Conservation (phyloP, 2,329 filamentous ascomycete genomes). For the Hypoxylon sp. region DNA sequence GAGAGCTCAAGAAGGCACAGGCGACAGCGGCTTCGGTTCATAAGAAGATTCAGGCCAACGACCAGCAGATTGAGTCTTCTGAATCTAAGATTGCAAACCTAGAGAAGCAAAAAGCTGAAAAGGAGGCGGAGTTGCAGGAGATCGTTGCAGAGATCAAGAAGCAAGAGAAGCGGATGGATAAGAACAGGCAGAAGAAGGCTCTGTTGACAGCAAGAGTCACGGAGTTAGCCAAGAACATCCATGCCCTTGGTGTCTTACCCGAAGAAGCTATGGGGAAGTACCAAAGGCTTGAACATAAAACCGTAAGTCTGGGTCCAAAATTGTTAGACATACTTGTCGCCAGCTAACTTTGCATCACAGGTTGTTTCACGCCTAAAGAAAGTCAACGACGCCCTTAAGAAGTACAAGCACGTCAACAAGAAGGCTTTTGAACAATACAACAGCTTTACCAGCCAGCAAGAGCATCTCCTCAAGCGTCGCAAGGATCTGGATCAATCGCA, state of each 20-base stretch:
- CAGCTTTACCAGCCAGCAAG: conserved; percentile 93
- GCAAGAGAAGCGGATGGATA: conserved; percentile 91
- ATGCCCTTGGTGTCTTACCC: conserved; percentile 91
- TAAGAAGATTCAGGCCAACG: conserved; percentile 79
- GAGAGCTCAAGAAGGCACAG: conserved; percentile 84
- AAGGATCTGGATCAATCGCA: conserved; percentile 90
- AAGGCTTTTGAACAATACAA: conserved; percentile 99
- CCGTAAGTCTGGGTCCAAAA: conserved; percentile 64
- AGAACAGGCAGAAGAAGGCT: conserved; percentile 90
- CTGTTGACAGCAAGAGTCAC: conserved; percentile 81
- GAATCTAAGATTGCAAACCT: conserved; percentile 58
- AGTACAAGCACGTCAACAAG: conserved; percentile 98
- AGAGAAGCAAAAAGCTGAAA: conserved; percentile 68
- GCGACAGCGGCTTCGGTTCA: conserved; percentile 78
- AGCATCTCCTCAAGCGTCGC: conserved; percentile 85
- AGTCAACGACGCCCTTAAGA: conserved; percentile 92
- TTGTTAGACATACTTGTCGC: conserved; percentile 3
- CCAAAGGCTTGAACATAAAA: conserved; percentile 83
- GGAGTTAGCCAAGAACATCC: conserved; percentile 89
- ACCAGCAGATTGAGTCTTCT: conserved; percentile 75
- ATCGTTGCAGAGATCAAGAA: conserved; percentile 84
- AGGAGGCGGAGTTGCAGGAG: conserved; percentile 80
- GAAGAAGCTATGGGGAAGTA: conserved; percentile 96
- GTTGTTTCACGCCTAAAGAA: conserved; percentile 83
- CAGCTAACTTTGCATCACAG: conserved; percentile 56